Percentiles rank a stretch among this genome's conserved stretches.
These are phyloP conservation scores for Trichoderma sp. DNA, from an alignment of 2,329 filamentous ascomycete genomes.

Conservation along the genomic window DNA sequence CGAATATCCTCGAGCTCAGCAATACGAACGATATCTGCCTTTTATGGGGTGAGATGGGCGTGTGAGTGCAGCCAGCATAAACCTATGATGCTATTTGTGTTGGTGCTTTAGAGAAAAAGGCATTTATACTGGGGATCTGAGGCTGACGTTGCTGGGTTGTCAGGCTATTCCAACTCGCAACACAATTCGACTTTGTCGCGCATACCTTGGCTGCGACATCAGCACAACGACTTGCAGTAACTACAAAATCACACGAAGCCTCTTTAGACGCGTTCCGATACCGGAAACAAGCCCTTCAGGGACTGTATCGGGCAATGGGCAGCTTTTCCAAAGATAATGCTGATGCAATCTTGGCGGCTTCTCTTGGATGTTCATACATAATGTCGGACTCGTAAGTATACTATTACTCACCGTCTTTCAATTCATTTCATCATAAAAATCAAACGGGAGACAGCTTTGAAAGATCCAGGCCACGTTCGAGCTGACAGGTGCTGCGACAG, in stretches of 20 bases:
- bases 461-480: not conserved
- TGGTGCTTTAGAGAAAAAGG: not conserved
- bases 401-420: not conserved
- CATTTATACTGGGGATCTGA: not conserved
- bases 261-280: slow-evolving; percentile 7
- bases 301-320: slow-evolving; percentile 6
- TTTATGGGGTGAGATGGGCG: slow-evolving; percentile 19
- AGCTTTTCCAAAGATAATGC: slow-evolving; percentile 13
- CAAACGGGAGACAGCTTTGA: not conserved
- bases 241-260: slow-evolving; percentile 14
- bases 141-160: not conserved
- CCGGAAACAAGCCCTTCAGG: slow-evolving; percentile 1
- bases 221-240: slow-evolving; percentile 20
- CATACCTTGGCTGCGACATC: slow-evolving; percentile 20
- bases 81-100: not conserved
- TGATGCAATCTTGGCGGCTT: slow-evolving; percentile 6
- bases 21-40: slow-evolving; percentile 15
- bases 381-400: slow-evolving; percentile 11
- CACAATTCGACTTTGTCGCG: slow-evolving; percentile 19
- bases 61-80: not conserved
- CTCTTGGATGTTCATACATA: slow-evolving; percentile 11
- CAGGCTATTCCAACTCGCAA: slow-evolving; percentile 18
- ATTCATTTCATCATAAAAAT: not conserved
- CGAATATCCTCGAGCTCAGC: slow-evolving; percentile 18
- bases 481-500: not conserved